Percentiles rank a stretch among this genome's conserved stretches.
phyloP scores from a whole-genome alignment of 345 rosid species.

The Alliaria petiolata region DNA sequence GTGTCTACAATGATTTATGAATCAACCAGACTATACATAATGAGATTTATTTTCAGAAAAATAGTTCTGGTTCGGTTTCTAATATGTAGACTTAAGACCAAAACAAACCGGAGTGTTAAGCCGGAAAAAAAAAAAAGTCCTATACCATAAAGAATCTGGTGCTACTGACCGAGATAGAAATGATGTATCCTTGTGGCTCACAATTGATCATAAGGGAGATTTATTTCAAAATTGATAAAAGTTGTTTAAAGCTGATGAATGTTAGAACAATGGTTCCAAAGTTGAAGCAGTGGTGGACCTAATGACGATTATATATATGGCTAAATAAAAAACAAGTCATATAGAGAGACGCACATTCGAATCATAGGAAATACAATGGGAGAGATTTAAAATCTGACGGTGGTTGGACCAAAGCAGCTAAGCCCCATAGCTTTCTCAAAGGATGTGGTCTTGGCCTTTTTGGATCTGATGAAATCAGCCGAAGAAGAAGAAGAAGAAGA shows the following conservation, averaged over 20 bases:
- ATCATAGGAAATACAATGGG: background rate
- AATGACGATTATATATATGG: background rate
- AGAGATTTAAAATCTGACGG: conserved; percentile 33
- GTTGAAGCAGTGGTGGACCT: background rate
- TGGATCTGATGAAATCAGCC: conserved; percentile 17
- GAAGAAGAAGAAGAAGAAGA: too few relatives aligned
- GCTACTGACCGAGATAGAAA: too few relatives aligned
- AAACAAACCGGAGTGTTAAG: too few relatives aligned
- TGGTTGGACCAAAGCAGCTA: conserved; percentile 49
- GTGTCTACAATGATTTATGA: background rate
- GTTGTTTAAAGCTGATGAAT: background rate
- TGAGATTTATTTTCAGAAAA: background rate
- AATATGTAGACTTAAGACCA: too few relatives aligned
- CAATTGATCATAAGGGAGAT: too few relatives aligned
- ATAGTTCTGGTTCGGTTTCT: too few relatives aligned
- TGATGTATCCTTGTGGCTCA: too few relatives aligned
- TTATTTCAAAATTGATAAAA: too few relatives aligned
- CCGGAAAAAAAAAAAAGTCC: too few relatives aligned
- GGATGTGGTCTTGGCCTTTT: conserved; percentile 13
- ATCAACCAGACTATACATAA: background rate
- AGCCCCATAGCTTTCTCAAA: conserved; percentile 38
- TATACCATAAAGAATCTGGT: too few relatives aligned
- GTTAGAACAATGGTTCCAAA: background rate
- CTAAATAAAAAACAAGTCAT: background rate
- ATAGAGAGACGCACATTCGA: background rate